phyloP scores from a whole-genome alignment of 1,284 basidiomycete species.

The Ustilago bromivora region DNA sequence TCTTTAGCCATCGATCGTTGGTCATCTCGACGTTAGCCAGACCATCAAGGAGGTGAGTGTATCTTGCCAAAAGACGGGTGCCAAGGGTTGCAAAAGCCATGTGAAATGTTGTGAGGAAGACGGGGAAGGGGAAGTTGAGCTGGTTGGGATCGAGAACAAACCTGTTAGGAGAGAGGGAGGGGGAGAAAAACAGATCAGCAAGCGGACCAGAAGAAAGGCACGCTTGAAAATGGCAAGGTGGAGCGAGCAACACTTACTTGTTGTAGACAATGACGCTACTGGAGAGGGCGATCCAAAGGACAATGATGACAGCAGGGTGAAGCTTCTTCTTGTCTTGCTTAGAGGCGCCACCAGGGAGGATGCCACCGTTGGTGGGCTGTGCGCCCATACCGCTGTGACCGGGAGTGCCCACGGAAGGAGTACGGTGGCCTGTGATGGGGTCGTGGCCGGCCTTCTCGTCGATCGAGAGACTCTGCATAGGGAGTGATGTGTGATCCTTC shows the following conservation, averaged over 20 bases:
- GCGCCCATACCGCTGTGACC: slow-evolving; percentile 56
- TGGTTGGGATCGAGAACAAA: slow-evolving; percentile 50
- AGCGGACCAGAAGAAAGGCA: neutral
- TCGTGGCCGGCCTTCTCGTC: slow-evolving; percentile 66
- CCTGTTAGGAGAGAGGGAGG: slow-evolving; percentile 70
- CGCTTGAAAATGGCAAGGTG: neutral
- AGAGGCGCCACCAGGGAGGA: slow-evolving; percentile 54
- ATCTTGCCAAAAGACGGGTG: slow-evolving; percentile 87
- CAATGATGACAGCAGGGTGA: slow-evolving; percentile 78
- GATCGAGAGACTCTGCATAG: slow-evolving; percentile 61
- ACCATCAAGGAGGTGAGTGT: slow-evolving; percentile 88
- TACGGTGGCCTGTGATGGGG: slow-evolving; percentile 61
- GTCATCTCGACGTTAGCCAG: slow-evolving; percentile 84
- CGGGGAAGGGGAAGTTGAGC: slow-evolving; percentile 69
- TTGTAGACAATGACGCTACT: slow-evolving; percentile 96
- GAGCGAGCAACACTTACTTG: slow-evolving; percentile 49
- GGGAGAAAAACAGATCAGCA: neutral
- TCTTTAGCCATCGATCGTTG: slow-evolving; percentile 73
- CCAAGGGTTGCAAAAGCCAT: slow-evolving; percentile 80
- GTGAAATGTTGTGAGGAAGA: slow-evolving; percentile 69
- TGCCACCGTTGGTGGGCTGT: slow-evolving; percentile 35
- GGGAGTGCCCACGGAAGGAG: slow-evolving; percentile 52
- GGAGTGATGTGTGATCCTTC: slow-evolving; percentile 62
- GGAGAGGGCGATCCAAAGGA: slow-evolving; percentile 89
- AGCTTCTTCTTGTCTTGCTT: slow-evolving; percentile 64